Percentiles rank a stretch among this genome's conserved stretches.
phyloP scores from a whole-genome alignment of 805 yeast genomes.

The Wickerhamomyces strasburgensis region DNA sequence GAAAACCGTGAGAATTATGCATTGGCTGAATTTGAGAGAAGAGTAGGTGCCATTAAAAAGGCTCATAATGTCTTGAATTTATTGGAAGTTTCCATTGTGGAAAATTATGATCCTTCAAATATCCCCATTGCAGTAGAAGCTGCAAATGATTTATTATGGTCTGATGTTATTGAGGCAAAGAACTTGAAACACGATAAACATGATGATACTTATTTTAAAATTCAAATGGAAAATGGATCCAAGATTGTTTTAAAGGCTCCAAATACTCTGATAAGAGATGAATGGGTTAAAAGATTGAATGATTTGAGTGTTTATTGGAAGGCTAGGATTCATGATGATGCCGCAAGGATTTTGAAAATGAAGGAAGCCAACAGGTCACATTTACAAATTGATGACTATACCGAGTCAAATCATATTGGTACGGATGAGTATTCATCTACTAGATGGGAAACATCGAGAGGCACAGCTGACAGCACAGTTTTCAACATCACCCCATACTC shows the following conservation, averaged over 20 bases:
- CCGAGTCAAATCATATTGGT: slow-evolving; percentile 50
- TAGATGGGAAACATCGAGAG: slow-evolving; percentile 53
- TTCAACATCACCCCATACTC: slow-evolving; percentile 56
- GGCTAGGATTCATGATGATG: slow-evolving; percentile 36
- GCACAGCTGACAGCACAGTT: slow-evolving; percentile 45
- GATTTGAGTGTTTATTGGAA: slow-evolving; percentile 57
- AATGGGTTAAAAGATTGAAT: slow-evolving; percentile 58
- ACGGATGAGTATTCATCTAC: slow-evolving; percentile 23
- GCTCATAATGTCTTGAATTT: slow-evolving; percentile 64
- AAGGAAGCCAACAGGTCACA: slow-evolving; percentile 38
- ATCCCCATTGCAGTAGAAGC: slow-evolving; percentile 24
- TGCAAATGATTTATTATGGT: slow-evolving; percentile 29
- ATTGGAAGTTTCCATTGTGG: slow-evolving; percentile 39
- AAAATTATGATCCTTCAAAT: slow-evolving; percentile 26
- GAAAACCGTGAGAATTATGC: slow-evolving; percentile 51
- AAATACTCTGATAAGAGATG: slow-evolving; percentile 40
- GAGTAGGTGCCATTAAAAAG: slow-evolving; percentile 47
- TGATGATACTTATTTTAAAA: slow-evolving; percentile 48
- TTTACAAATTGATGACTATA: slow-evolving; percentile 48
- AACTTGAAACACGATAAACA: slow-evolving; percentile 17
- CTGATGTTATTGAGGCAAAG: slow-evolving; percentile 18
- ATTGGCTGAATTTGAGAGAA: slow-evolving; percentile 59
- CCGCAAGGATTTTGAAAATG: slow-evolving; percentile 24
- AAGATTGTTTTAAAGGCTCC: slow-evolving; percentile 53
- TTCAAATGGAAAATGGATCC: slow-evolving; percentile 43